Percentiles rank a stretch among this genome's conserved stretches.
Evolutionary conservation across 805 yeast species (phyloP).

Genomic region (Kodamaea sagamina): DNA sequence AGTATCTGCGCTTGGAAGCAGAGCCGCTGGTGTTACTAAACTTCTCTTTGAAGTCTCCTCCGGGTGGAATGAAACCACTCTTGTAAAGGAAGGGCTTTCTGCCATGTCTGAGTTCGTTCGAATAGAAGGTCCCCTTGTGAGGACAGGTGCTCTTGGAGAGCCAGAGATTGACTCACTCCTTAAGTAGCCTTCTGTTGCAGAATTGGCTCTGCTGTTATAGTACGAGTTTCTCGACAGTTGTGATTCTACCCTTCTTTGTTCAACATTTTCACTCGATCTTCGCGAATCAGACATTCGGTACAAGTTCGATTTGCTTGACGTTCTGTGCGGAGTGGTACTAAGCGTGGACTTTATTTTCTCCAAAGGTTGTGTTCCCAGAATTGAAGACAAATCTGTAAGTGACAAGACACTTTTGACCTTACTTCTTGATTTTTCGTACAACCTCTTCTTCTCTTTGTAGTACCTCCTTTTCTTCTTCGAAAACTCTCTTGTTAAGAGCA

Average conservation of each 20-base stretch:
- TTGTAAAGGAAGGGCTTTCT: conserved; percentile 15
- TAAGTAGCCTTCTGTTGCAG: neutral
- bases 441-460: conserved; percentile 31
- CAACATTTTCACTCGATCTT: conserved; percentile 7
- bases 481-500: conserved; percentile 57
- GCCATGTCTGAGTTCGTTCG: conserved; percentile 6
- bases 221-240: conserved; percentile 18
- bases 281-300: conserved; percentile 9
- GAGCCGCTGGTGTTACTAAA: neutral
- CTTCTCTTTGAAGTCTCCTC: conserved; percentile 17
- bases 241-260: conserved; percentile 14
- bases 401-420: conserved; percentile 41
- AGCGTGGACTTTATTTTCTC: conserved; percentile 40
- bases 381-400: conserved; percentile 30
- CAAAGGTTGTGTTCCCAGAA: conserved; percentile 32
- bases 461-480: conserved; percentile 34
- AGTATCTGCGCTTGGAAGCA: conserved; percentile 10
- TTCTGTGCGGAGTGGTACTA: conserved; percentile 28
- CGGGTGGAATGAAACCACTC: conserved; percentile 26
- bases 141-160: conserved; percentile 11
- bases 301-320: conserved; percentile 14
- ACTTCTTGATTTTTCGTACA: conserved; percentile 36
- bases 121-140: neutral
- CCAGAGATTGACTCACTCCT: conserved; percentile 7
- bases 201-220: conserved; percentile 9